Conservation (phyloP, 2,329 filamentous ascomycete genomes). For the Monosporascus sp. region DNA sequence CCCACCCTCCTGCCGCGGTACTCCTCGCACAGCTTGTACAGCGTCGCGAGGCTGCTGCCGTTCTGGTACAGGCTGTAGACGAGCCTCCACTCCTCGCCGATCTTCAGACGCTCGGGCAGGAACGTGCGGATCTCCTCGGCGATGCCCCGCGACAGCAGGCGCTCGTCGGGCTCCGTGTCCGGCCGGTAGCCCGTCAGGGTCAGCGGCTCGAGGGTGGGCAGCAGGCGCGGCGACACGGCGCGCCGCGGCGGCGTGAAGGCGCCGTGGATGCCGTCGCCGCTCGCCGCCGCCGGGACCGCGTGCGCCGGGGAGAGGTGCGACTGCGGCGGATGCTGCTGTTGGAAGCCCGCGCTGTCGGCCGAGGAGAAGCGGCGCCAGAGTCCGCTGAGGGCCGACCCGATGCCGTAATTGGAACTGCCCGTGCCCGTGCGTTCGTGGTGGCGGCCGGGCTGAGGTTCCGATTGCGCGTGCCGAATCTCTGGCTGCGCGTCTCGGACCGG, state of each 20-base stretch:
- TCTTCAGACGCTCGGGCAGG: constrained; percentile 77
- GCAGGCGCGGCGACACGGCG: constrained; percentile 73
- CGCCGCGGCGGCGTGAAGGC: constrained; percentile 58
- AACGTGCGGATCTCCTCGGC: constrained; percentile 92
- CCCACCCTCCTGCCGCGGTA: constrained; percentile 68
- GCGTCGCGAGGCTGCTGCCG: constrained; percentile 77
- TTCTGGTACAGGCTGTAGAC: constrained; percentile 89
- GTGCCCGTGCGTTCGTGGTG: constrained; percentile 5
- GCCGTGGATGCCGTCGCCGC: constrained; percentile 46
- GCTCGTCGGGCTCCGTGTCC: constrained; percentile 52
- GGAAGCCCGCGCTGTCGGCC: constrained; percentile 29
- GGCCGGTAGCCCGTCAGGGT: constrained; percentile 60
- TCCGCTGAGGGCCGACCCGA: constrained; percentile 37
- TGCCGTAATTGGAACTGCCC: constrained; percentile 12
- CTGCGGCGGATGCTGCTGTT: constrained; percentile 14
- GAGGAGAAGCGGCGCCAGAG: constrained; percentile 63
- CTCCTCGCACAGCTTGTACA: constrained; percentile 73
- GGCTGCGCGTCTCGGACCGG: constrained; percentile 4
- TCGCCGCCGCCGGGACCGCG: constrained; percentile 10
- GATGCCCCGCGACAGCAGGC: constrained; percentile 64
- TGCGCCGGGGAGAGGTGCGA: constrained; percentile 19
- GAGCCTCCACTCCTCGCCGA: constrained; percentile 80
- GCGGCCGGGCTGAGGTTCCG: constrained; percentile 2
- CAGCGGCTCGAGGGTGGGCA: constrained; percentile 81
- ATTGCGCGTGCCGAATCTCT: background rate